Evolutionary conservation across 768 basidiomycete species (phyloP).

Genomic region (Agrocybe praecox): DNA sequence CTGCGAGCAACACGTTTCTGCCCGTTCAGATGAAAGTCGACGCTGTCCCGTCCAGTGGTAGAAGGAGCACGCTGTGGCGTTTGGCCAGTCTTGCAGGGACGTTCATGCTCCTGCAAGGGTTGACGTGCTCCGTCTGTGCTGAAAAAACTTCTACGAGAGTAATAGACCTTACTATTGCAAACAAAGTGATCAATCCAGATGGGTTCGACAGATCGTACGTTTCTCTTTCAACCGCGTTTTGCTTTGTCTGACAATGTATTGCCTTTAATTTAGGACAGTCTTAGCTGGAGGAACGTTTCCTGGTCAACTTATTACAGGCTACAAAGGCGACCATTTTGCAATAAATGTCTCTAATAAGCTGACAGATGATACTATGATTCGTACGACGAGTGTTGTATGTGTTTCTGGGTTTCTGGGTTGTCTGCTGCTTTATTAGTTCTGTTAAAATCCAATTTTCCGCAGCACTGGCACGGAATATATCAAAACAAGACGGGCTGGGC

Average conservation of each 20-base stretch:
- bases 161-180: not conserved
- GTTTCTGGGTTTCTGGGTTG: no score
- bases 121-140: no score
- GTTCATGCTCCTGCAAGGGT: no score
- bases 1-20: no score
- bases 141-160: no score
- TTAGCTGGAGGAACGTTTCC: not conserved
- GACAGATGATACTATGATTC: conserved; percentile 46
- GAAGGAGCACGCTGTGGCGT: no score
- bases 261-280: not conserved
- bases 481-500: conserved; percentile 31
- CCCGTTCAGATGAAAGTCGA: no score
- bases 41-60: no score
- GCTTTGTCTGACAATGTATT: conserved; percentile 27
- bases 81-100: no score
- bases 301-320: not conserved
- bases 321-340: conserved; percentile 36
- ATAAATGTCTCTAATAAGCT: conserved; percentile 49
- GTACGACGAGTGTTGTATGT: conserved; percentile 32
- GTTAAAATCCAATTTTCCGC: not conserved
- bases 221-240: conserved; percentile 28
- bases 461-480: conserved; percentile 46
- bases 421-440: not conserved
- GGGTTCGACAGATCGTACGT: not conserved
- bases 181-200: not conserved